A percentile compares a stretch with the other conserved stretches of the same genome.
These are phyloP conservation scores for Trichothecium sympodiale DNA, from an alignment of 2,329 filamentous ascomycete species.

Conservation along the genomic window DNA sequence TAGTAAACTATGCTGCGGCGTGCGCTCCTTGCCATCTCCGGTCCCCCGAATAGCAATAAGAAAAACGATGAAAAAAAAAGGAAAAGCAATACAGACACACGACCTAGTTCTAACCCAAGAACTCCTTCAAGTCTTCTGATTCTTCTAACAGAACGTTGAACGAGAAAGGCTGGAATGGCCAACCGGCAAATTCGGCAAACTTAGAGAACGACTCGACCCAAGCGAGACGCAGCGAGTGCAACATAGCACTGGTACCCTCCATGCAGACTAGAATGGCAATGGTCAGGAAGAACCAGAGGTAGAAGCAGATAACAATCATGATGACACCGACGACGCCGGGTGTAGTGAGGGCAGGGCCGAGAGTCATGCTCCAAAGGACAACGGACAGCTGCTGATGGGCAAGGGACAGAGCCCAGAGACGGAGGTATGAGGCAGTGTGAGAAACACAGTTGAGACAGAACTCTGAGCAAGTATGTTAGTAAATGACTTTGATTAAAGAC, in stretches of 20 bases:
- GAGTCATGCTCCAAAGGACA: constrained; percentile 94
- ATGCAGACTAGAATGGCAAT: constrained; percentile 71
- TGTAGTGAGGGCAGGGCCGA: constrained; percentile 62
- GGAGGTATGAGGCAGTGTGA: constrained; percentile 95
- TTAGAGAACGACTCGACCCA: constrained; percentile 99
- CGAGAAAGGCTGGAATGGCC: constrained; percentile 80
- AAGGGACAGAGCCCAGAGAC: constrained; percentile 93
- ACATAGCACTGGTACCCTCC: constrained; percentile 94
- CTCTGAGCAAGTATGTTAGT: constrained; percentile 41
- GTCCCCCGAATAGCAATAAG: neutral
- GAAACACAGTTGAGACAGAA: constrained; percentile 99
- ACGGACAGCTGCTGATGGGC: constrained; percentile 96
- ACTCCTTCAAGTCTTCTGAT: constrained; percentile 52
- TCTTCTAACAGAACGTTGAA: constrained; percentile 80
- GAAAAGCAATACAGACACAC: constrained; percentile 8
- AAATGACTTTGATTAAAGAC: neutral
- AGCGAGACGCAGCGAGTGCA: constrained; percentile 81
- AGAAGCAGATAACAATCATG: constrained; percentile 73
- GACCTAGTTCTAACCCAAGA: constrained; percentile 28
- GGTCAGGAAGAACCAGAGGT: constrained; percentile 78
- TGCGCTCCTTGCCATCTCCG: neutral
- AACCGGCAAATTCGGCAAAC: constrained; percentile 85
- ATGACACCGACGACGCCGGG: constrained; percentile 61
- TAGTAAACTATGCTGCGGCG: neutral
- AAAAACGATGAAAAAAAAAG: constrained; percentile 8